Conservation (phyloP, 1,139 yeast species). For the Saccharomyces uvarum region DNA sequence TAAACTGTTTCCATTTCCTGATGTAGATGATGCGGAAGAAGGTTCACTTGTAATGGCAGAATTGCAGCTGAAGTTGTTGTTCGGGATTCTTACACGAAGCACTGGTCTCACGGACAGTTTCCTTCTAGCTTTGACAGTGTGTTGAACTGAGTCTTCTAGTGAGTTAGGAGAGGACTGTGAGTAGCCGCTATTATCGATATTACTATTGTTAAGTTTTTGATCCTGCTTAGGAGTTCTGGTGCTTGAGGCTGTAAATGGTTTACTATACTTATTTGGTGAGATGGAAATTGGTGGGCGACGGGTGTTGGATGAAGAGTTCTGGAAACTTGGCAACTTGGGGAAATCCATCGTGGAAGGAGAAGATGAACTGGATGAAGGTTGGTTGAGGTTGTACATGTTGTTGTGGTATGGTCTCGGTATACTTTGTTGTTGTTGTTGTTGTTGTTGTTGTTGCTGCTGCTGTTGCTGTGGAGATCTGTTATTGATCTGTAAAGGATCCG, state of each 20-base stretch:
- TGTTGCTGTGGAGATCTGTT: neutral
- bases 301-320: neutral
- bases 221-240: neutral
- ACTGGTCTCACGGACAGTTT: neutral
- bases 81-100: constrained; percentile 1
- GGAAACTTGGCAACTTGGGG: neutral
- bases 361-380: neutral
- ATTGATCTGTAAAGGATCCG: neutral
- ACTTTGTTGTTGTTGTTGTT: neutral
- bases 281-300: neutral
- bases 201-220: neutral
- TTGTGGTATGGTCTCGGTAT: neutral
- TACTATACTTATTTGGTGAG: neutral
- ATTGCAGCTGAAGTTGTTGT: neutral
- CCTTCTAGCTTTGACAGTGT: neutral
- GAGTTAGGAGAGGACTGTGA: neutral
- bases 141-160: neutral
- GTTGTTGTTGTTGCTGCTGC: neutral
- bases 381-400: neutral
- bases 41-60: neutral
- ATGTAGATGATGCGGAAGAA: neutral
- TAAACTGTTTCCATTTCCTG: neutral
- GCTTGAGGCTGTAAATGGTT: neutral
- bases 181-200: neutral
- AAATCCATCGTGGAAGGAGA: neutral